Evolutionary conservation across 768 basidiomycete species (phyloP), one percentile per base, ranked within the genome.

Genomic region (Auriculariales sp.): DNA sequence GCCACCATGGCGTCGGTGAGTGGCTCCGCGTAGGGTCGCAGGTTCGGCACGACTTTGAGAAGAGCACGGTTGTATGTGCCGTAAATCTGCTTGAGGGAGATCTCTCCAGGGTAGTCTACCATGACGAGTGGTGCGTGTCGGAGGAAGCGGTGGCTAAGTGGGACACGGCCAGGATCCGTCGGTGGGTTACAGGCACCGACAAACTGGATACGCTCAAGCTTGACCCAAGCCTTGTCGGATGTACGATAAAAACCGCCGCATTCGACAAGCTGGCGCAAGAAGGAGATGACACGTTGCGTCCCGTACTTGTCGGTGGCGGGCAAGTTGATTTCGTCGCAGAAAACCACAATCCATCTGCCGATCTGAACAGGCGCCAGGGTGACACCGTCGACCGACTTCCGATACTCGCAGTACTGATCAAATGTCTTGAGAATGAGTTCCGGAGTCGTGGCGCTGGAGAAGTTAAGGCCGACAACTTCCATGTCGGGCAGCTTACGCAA

Each of bases 161-260:
- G 93, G n/a, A 98, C 93, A 64, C 95, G 91, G 51, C 95, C 95
- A 42, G 95, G 93, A 68, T 99, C 95, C 15, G 95, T 98, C 3
- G 95, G 95, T 24, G 95, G 95, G 62, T 99, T 99, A 66, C 95
- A 99, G 47, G 95, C 95, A 46, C 95, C 95, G 39, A 99, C 95
- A 61, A 99, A 98, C 64, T 99, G 95, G 53, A 99, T 97, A n/a
- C 95, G 80, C 63, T 98, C 95, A 48, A 99, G 72, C 59, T 83
- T 88, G 57, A 99, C 92, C 93, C 94, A 99, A 12, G 92, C 78
- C 78, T 92, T 87, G 65, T 99, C 95, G 14, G 75, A 77, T 2
- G 91, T 77, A 28, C 95, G 77, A 86, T 93, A 99, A 64, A 88
- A 99, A 2, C 95, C 95, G 27, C 87, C 85, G 36, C 75, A 78